These are phyloP conservation scores for Carex cristatella DNA, from an alignment of 176 grass and related monocot genomes.

Conservation along the genomic window DNA sequence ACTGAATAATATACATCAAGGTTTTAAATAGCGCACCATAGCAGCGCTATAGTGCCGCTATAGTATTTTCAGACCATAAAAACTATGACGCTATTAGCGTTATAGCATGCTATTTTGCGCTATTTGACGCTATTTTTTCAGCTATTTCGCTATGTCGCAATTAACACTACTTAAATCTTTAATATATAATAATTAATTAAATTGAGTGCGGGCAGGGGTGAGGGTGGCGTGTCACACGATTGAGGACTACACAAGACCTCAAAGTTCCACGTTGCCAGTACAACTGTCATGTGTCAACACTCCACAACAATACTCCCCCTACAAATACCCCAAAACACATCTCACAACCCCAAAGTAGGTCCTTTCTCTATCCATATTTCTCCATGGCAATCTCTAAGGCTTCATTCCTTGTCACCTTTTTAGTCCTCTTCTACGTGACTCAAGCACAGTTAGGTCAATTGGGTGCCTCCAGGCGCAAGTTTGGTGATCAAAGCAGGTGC, in stretches of 20 bases:
- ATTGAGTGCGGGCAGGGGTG: not conserved
- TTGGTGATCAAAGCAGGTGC: conserved; percentile 6
- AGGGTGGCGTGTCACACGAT: not conserved
- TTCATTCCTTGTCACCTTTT: conserved; percentile 9
- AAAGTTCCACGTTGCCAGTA: conserved; percentile 2
- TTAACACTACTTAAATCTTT: too few relatives aligned
- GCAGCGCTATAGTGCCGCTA: too few relatives aligned
- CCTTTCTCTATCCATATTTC: not conserved
- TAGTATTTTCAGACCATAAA: too few relatives aligned
- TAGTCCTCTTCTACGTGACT: conserved; percentile 7
- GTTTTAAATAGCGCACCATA: too few relatives aligned
- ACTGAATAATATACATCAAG: too few relatives aligned
- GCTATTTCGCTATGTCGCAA: too few relatives aligned
- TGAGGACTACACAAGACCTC: not conserved
- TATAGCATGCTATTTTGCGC: too few relatives aligned
- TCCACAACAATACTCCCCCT: not conserved
- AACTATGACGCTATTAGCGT: too few relatives aligned
- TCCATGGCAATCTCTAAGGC: conserved; percentile 5
- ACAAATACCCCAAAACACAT: conserved; percentile 2
- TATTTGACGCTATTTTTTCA: too few relatives aligned
- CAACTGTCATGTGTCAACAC: conserved; percentile 18
- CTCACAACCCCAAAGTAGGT: not conserved
- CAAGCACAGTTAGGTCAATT: not conserved
- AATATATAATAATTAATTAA: too few relatives aligned
- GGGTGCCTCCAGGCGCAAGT: conserved; percentile 6